Evolutionary conservation across 2,329 filamentous ascomycete genomes (phyloP).

Genomic region (Hymenoscyphus fraxineus): DNA sequence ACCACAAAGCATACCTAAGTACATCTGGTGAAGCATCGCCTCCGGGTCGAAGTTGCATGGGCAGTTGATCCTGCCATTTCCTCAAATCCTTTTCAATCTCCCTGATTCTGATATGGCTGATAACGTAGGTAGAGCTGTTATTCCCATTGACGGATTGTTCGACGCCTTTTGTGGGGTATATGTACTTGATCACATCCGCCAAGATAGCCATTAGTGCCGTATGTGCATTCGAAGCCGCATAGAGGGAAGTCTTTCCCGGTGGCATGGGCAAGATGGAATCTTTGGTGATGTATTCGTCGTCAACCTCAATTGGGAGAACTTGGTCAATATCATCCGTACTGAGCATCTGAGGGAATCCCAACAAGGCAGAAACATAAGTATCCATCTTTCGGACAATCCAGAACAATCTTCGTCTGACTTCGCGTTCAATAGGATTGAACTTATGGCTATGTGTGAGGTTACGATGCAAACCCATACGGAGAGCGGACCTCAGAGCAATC

Average conservation of each 20-base stretch:
- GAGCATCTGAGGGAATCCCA: conserved; percentile 63
- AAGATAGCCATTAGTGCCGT: conserved; percentile 61
- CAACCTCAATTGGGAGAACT: conserved; percentile 59
- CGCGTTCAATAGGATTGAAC: conserved; percentile 59
- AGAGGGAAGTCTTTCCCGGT: conserved; percentile 51
- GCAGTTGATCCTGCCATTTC: conserved; percentile 63
- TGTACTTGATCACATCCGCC: conserved; percentile 59
- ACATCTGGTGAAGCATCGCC: conserved; percentile 71
- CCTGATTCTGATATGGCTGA: conserved; percentile 61
- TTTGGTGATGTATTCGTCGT: conserved; percentile 64
- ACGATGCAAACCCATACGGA: conserved; percentile 75
- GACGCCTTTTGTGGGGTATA: conserved; percentile 60
- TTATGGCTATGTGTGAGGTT: conserved; percentile 53
- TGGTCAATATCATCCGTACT: conserved; percentile 65
- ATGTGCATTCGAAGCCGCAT: conserved; percentile 64
- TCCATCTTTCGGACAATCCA: conserved; percentile 69
- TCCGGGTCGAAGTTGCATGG: conserved; percentile 73
- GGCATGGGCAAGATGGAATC: conserved; percentile 54
- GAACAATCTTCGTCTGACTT: conserved; percentile 61
- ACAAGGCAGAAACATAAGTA: conserved; percentile 63
- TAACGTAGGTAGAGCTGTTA: conserved; percentile 50
- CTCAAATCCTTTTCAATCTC: conserved; percentile 62
- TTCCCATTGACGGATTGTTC: conserved; percentile 41
- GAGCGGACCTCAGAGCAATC: conserved; percentile 69
- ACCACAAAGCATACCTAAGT: conserved; percentile 57